Base-by-base conservation (phyloP, 169 alveolate genomes). In the Haemoproteus tartakovskyi region DNA sequence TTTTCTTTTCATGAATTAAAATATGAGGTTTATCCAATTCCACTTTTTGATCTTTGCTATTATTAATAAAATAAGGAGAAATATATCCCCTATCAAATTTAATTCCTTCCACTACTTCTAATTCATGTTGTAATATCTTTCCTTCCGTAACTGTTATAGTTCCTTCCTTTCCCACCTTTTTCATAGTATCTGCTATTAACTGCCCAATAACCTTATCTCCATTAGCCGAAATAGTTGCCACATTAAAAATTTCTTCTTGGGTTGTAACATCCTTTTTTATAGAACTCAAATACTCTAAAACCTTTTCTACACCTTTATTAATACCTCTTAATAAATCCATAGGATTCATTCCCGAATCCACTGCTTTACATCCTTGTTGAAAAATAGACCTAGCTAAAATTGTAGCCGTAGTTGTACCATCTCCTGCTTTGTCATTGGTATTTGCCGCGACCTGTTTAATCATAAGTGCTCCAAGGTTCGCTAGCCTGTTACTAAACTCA, bases 331-430 rank as follows among this genome's bases (percentile, higher is more conserved):
- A 89, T 51, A 98, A 79, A 81, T 97, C 99, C 99, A 97, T 96
- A 11, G 99, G 99, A 89, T 98, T 98, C 93, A 98, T 90, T 19
- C 99, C 99, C 9, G 99, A 97, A 51, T 97, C 99, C n/a, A 97
- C 99, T 18, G 98, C 95, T 78, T 96, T 96, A 88, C 99, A 96
- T 24, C 99, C 99, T 40, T 96, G 98, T 78, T 94, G 95, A 92
- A 92, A 98, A 47, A 98, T 95, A 33, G 99, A 99, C 40, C 99
- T 87, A 9, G 99, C 99, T 37, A 98, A 89, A 30, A 98, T 96
- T 0, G 99, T 97, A 33, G 99, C 99, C 12, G 99, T 97, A 0
- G 99, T 98, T 33, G 99, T 98, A 30, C 99, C 99, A 81, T 98
- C 99, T 22, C 99, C 99, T 40, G 99, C 99, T 61, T 92, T 95